These are phyloP conservation scores for Fusarium paranaense DNA, from an alignment of 2,329 filamentous ascomycete species.

Conservation along the genomic window DNA sequence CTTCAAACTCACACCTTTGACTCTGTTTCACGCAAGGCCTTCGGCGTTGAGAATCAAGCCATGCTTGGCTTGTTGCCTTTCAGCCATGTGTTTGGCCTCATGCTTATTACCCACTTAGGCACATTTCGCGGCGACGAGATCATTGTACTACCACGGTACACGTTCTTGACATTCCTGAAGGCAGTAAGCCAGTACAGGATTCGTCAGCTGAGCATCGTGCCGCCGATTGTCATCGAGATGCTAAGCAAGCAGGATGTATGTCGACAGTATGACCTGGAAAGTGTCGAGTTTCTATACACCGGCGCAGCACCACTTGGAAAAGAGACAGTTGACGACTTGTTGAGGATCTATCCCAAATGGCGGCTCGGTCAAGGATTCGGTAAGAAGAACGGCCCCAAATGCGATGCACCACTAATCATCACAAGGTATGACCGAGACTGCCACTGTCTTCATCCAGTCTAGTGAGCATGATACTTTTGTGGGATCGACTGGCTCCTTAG, in stretches of 20 bases:
- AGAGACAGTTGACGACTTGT: slow-evolving; percentile 74
- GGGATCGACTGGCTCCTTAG: slow-evolving; percentile 74
- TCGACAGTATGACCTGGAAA: slow-evolving; percentile 26
- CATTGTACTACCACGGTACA: slow-evolving; percentile 82
- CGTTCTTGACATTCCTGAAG: slow-evolving; percentile 70
- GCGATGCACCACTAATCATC: slow-evolving; percentile 57
- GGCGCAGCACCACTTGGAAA: slow-evolving; percentile 76
- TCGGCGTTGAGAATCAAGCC: slow-evolving; percentile 55
- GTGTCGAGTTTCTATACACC: slow-evolving; percentile 13
- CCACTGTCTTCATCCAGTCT: slow-evolving; percentile 48
- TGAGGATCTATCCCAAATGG: slow-evolving; percentile 72
- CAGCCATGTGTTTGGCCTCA: slow-evolving; percentile 84
- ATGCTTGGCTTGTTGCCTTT: slow-evolving; percentile 78
- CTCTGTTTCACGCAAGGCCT: slow-evolving; percentile 51
- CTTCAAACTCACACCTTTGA: slow-evolving; percentile 66
- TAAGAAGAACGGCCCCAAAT: slow-evolving; percentile 40
- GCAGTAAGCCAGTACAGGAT: slow-evolving; percentile 23
- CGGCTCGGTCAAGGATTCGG: slow-evolving; percentile 79
- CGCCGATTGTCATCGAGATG: slow-evolving; percentile 25
- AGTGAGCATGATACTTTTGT: slow-evolving; percentile 70
- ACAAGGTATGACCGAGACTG: slow-evolving; percentile 56
- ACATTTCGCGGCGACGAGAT: slow-evolving; percentile 79
- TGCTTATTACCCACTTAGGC: slow-evolving; percentile 74
- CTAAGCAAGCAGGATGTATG: slow-evolving; percentile 2
- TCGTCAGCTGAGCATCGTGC: slow-evolving; percentile 22